phyloP scores from a whole-genome alignment of 768 basidiomycete genomes.

The Mycena floridula region DNA sequence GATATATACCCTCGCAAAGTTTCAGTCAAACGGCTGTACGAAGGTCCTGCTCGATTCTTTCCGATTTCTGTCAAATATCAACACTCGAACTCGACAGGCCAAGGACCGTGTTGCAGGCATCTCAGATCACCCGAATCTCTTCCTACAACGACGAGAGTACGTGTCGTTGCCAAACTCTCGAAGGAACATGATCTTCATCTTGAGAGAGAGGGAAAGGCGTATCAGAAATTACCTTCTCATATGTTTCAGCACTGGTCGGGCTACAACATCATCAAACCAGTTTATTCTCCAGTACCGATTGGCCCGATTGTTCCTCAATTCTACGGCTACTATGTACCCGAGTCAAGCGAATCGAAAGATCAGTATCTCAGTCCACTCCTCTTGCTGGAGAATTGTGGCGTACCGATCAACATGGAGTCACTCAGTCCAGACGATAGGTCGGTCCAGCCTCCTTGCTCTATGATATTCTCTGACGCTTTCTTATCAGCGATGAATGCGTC shows the following conservation, averaged over 20 bases:
- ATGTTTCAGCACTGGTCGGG: constrained; percentile 28
- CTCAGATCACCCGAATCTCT: not conserved
- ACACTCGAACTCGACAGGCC: not conserved
- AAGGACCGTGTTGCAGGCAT: constrained; percentile 5
- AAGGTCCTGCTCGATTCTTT: not conserved
- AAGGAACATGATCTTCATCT: constrained; percentile 21
- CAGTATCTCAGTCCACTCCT: constrained; percentile 10
- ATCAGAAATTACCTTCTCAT: constrained; percentile 23
- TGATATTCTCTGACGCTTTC: not conserved
- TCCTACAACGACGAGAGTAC: constrained; percentile 3
- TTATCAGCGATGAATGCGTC: constrained; percentile 6
- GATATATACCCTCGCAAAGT: not conserved
- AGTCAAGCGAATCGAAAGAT: not conserved
- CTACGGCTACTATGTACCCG: constrained; percentile 39
- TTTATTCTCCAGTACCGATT: constrained; percentile 26
- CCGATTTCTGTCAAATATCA: not conserved
- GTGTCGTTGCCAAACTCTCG: constrained; percentile 25
- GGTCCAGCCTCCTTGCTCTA: not conserved
- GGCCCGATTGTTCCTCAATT: constrained; percentile 42
- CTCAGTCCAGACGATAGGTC: constrained; percentile 5
- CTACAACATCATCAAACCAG: constrained; percentile 24
- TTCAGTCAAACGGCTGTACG: not conserved
- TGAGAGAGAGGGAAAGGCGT: constrained; percentile 16
- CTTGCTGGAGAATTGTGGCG: constrained; percentile 11
- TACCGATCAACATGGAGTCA: constrained; percentile 3